Evolutionary conservation across 2,329 filamentous ascomycete genomes (phyloP), one percentile per base, ranked within the genome.

Genomic region (Stromatinia cepivora): DNA sequence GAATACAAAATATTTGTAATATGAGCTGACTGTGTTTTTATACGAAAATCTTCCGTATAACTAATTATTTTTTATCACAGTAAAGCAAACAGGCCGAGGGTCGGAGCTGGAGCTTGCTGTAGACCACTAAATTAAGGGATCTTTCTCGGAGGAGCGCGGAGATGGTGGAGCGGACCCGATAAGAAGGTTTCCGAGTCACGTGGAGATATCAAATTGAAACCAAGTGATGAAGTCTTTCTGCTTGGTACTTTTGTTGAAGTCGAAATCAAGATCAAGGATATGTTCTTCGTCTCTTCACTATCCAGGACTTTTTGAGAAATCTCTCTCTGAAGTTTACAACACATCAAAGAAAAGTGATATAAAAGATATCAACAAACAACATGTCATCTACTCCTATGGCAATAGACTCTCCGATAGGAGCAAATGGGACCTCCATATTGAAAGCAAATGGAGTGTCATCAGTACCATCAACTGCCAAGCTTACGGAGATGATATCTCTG

Each of bases 401-500:
- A 22, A 73, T 78, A 54, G 78, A 79, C 58, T 78, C 77, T 54
- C 76, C 77, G 20, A 71, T 77, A 25, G 74, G 74, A 39, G 46
- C 70, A 28, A 74, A 74, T 72, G 76, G 74, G 13, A 53, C 28
- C 53, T 68, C 66, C 15, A 64, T 72, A 5, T 63, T 69, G 17
- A 66, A 65, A 39, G 71, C 72, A 61, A 74, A 72, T 56, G 72
- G 70, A n/a, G 69, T 72, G 17, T 70, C 71, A 56, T 53, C 69
- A 48, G 76, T 76, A 17, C 70, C 73, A 69, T 57, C 70, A 22
- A 77, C 77, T 17, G 88, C 90, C 17, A 91, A 91, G 77, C 86
- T 97, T 67, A 85, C 87, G 76, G 92, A 97, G 76, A 85, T 95
- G 74, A 90, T 97, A 74, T 84, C 87, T 50, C 88, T 85, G 67